A percentile compares a stretch with the other conserved stretches of the same genome.
Evolutionary conservation across 2,329 filamentous ascomycete genomes (phyloP).

Genomic region (Ilyonectria sp.): DNA sequence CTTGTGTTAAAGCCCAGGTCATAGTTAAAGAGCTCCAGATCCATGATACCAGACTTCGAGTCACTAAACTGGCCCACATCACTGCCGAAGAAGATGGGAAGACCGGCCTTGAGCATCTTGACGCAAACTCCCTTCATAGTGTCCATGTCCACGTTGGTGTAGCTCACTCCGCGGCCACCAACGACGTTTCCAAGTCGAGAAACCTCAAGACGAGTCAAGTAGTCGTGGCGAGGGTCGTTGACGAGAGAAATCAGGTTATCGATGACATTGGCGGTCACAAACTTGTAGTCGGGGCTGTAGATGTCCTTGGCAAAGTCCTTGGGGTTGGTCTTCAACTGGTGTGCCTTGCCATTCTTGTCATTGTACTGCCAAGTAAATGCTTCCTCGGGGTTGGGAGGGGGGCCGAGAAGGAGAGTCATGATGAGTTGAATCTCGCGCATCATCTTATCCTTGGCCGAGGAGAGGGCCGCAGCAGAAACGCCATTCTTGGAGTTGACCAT

Average conservation of each 20-base stretch:
- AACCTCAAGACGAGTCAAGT: conserved; percentile 81
- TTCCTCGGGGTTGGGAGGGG: conserved; percentile 78
- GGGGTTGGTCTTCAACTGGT: conserved; percentile 76
- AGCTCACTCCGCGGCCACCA: conserved; percentile 81
- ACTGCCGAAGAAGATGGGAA: conserved; percentile 90
- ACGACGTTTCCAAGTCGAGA: conserved; percentile 86
- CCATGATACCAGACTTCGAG: conserved; percentile 80
- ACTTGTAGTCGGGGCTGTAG: conserved; percentile 70
- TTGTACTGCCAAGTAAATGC: conserved; percentile 87
- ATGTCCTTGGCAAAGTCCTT: conserved; percentile 80
- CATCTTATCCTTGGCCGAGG: conserved; percentile 78
- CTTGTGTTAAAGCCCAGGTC: conserved; percentile 86
- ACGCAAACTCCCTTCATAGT: conserved; percentile 82
- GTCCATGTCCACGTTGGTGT: conserved; percentile 85
- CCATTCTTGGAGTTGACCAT: conserved; percentile 58
- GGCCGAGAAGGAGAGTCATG: conserved; percentile 86
- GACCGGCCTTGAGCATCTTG: conserved; percentile 81
- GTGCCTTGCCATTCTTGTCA: conserved; percentile 77
- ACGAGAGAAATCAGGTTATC: conserved; percentile 84
- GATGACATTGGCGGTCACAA: conserved; percentile 72
- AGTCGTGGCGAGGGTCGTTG: conserved; percentile 86
- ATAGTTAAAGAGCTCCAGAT: conserved; percentile 83
- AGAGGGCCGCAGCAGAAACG: conserved; percentile 57
- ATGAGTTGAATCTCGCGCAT: conserved; percentile 85
- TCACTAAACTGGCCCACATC: conserved; percentile 90